phyloP scores from a whole-genome alignment of 192 early-diverging fungal species.

The Coemansia sp. region DNA sequence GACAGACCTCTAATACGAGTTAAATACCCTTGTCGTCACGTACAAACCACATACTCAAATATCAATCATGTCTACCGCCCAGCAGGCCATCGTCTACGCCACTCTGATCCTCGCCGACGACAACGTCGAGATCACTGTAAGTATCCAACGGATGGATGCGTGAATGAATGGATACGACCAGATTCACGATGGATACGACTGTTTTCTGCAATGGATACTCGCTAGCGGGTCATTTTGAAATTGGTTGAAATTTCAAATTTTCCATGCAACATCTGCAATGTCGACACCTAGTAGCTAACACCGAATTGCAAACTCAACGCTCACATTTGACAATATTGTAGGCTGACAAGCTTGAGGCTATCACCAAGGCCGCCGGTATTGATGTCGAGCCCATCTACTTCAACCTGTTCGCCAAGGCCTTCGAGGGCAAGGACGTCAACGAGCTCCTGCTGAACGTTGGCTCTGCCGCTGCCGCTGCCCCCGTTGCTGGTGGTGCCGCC shows the following conservation, averaged over 20 bases:
- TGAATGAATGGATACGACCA: conserved; percentile 14
- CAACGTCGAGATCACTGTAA: conserved; percentile 93
- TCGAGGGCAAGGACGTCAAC: conserved; percentile 88
- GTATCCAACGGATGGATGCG: conserved; percentile 49
- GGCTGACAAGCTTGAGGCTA: conserved; percentile 90
- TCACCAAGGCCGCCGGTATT: conserved; percentile 87
- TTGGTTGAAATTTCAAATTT: not conserved
- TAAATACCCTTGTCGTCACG: conserved; percentile 44
- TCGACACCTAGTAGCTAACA: conserved; percentile 34
- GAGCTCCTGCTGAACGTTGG: conserved; percentile 92
- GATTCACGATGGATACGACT: conserved; percentile 1
- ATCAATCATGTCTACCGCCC: conserved; percentile 62
- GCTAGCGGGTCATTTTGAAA: not conserved
- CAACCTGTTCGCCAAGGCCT: conserved; percentile 96
- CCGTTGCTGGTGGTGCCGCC: conserved; percentile 51
- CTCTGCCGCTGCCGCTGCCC: conserved; percentile 59
- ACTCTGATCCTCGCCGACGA: conserved; percentile 99
- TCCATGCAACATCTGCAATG: not conserved
- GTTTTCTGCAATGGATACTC: conserved; percentile 11
- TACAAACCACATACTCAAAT: conserved; percentile 26
- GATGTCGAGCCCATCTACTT: conserved; percentile 95
- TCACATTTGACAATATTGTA: conserved; percentile 17
- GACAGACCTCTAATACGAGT: conserved; percentile 52
- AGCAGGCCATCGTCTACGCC: conserved; percentile 93
- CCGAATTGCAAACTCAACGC: not conserved